Evolutionary conservation across 345 rosid species (phyloP).

Genomic region (Psidium friedrichsthalianum): DNA sequence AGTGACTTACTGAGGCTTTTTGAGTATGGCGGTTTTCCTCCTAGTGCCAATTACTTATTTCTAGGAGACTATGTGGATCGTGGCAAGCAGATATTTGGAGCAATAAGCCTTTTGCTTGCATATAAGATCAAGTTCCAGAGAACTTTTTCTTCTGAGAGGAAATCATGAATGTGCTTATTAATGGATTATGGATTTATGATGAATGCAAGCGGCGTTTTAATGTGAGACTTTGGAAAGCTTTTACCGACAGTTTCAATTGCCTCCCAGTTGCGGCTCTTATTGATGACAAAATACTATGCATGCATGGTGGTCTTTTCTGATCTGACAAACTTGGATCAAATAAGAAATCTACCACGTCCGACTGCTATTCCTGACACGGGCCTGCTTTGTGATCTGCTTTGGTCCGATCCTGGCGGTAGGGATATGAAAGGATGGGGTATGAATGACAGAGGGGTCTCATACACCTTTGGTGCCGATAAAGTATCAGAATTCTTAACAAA

Average conservation of each 20-base stretch:
- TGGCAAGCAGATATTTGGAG: slow-evolving; percentile 94
- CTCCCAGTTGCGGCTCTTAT: slow-evolving; percentile 88
- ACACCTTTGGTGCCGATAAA: slow-evolving; percentile 80
- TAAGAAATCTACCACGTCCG: slow-evolving; percentile 65
- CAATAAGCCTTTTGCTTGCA: slow-evolving; percentile 85
- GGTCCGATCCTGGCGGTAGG: slow-evolving; percentile 93
- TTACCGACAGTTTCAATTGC: slow-evolving; percentile 85
- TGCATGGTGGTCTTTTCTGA: slow-evolving; percentile 99
- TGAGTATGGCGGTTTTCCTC: slow-evolving; percentile 94
- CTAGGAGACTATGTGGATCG: slow-evolving; percentile 94
- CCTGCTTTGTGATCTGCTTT: slow-evolving; percentile 79
- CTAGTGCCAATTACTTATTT: slow-evolving; percentile 75
- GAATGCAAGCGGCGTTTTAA: slow-evolving; percentile 91
- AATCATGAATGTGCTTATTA: slow-evolving; percentile 90
- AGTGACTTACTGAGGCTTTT: slow-evolving; percentile 86
- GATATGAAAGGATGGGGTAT: slow-evolving; percentile 92
- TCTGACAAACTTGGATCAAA: slow-evolving; percentile 61
- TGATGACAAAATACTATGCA: slow-evolving; percentile 87
- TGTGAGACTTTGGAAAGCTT: slow-evolving; percentile 87
- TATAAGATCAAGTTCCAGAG: slow-evolving; percentile 85
- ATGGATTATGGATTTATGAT: slow-evolving; percentile 93
- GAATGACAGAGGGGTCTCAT: slow-evolving; percentile 94
- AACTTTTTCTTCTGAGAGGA: slow-evolving; percentile 88
- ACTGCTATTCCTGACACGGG: slow-evolving; percentile 73
- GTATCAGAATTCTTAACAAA: slow-evolving; percentile 65